Evolutionary conservation across 2,329 filamentous ascomycete genomes (phyloP).

Genomic region (Venturia oleaginea): DNA sequence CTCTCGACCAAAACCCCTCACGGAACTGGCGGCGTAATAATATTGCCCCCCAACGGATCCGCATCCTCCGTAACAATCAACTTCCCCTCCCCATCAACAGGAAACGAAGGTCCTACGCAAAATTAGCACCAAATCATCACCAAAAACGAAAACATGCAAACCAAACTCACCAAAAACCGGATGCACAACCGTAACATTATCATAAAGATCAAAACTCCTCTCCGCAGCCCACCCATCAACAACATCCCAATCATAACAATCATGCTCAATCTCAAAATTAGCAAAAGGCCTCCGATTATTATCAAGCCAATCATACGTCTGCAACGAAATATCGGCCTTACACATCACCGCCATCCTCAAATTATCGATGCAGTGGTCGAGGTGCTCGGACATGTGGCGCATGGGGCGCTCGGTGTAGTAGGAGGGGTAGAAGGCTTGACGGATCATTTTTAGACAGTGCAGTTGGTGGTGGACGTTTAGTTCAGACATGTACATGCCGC

Average conservation of each 20-base stretch:
- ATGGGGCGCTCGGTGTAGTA: background rate
- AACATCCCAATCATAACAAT: background rate
- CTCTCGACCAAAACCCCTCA: too few species aligned
- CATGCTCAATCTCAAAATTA: background rate
- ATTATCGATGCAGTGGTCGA: background rate
- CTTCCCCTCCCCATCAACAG: background rate
- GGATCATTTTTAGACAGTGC: background rate
- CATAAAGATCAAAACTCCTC: background rate
- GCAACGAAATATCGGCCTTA: background rate
- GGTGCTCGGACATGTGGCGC: background rate
- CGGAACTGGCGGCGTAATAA: background rate
- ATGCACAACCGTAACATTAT: background rate
- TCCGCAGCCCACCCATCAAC: background rate
- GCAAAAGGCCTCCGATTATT: slow-evolving; percentile 30
- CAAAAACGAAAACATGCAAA: background rate
- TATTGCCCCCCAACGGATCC: slow-evolving; percentile 32
- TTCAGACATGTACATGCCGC: background rate
- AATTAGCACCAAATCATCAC: background rate
- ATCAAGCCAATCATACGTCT: slow-evolving; percentile 32
- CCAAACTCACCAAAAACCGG: background rate
- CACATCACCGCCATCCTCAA: background rate
- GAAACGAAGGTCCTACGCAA: background rate
- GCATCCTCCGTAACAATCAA: background rate
- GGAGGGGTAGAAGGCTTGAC: background rate
- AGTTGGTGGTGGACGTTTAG: background rate